Percentiles rank a stretch among this genome's conserved stretches.
phyloP scores from a whole-genome alignment of 1,284 basidiomycete species.

The Leccinum subrobustum region DNA sequence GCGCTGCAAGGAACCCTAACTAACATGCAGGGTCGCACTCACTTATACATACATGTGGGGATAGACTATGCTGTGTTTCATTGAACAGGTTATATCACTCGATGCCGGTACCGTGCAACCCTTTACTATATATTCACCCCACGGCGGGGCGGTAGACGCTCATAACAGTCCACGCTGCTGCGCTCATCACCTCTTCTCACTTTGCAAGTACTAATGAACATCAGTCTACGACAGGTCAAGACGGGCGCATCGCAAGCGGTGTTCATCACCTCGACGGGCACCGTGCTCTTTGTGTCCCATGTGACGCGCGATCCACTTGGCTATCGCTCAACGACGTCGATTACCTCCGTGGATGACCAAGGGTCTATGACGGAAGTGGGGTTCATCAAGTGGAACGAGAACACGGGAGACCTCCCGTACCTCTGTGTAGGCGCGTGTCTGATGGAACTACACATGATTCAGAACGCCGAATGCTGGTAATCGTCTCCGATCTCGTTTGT shows the following conservation, averaged over 20 bases:
- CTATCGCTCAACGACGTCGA: constrained; percentile 2
- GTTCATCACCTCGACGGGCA: constrained; percentile 21
- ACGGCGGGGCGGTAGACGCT: background rate
- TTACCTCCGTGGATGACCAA: constrained; percentile 15
- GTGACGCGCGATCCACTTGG: constrained; percentile 1
- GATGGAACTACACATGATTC: constrained; percentile 6
- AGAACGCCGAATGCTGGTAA: constrained; percentile 7
- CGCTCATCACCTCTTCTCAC: background rate
- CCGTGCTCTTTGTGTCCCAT: constrained; percentile 16
- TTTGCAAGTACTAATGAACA: constrained; percentile 13
- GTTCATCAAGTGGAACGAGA: constrained; percentile 20
- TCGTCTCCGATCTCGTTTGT: background rate
- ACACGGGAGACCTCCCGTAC: background rate
- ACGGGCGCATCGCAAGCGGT: constrained; percentile 12
- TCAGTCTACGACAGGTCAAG: constrained; percentile 19
- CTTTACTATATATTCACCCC: background rate
- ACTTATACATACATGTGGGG: background rate
- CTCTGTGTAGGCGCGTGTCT: background rate
- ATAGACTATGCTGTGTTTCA: background rate
- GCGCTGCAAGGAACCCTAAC: background rate
- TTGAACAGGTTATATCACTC: background rate
- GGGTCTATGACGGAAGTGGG: constrained; percentile 11
- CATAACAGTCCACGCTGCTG: background rate
- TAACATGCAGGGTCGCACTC: background rate
- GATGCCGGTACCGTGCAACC: background rate